Evolutionary conservation across 306 rosid species (phyloP).

Genomic region (Fragaria nilgerrensis): DNA sequence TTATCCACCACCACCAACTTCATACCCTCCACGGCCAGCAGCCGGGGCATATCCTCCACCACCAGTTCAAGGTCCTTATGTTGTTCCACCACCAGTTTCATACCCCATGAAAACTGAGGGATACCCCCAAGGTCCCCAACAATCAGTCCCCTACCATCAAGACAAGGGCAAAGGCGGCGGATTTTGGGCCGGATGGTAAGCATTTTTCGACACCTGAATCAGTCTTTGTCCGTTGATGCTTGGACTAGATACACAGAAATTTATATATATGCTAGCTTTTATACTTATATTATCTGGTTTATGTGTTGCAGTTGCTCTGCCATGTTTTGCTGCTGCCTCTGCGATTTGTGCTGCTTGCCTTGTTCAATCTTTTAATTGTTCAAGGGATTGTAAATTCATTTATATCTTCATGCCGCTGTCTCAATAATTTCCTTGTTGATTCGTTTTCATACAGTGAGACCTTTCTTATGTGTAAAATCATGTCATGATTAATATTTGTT

Average conservation of each 20-base stretch:
- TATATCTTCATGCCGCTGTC: background rate
- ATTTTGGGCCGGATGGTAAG: slow-evolving; percentile 19
- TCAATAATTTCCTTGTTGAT: background rate
- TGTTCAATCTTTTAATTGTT: slow-evolving; percentile 6
- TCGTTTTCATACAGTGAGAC: background rate
- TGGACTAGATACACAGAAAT: background rate
- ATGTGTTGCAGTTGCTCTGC: slow-evolving; percentile 16
- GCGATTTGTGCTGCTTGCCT: slow-evolving; percentile 28
- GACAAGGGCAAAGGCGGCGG: slow-evolving; percentile 1
- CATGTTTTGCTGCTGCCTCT: slow-evolving; percentile 27
- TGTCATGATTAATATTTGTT: background rate
- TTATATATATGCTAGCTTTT: background rate
- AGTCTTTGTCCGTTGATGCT: background rate
- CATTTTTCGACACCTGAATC: background rate
- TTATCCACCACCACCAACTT: slow-evolving; percentile 18
- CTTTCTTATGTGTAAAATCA: background rate
- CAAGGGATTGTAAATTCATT: background rate
- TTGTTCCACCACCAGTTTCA: slow-evolving; percentile 21
- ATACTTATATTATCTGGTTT: background rate
- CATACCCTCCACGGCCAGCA: slow-evolving; percentile 17
- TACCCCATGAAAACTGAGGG: slow-evolving; percentile 19
- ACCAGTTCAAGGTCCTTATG: slow-evolving; percentile 16
- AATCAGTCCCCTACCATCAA: background rate
- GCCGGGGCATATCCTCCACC: slow-evolving; percentile 1
- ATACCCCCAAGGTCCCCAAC: slow-evolving; percentile 14